Base-by-base conservation (phyloP, 305 asterid species). In the Solanum chacoense region DNA sequence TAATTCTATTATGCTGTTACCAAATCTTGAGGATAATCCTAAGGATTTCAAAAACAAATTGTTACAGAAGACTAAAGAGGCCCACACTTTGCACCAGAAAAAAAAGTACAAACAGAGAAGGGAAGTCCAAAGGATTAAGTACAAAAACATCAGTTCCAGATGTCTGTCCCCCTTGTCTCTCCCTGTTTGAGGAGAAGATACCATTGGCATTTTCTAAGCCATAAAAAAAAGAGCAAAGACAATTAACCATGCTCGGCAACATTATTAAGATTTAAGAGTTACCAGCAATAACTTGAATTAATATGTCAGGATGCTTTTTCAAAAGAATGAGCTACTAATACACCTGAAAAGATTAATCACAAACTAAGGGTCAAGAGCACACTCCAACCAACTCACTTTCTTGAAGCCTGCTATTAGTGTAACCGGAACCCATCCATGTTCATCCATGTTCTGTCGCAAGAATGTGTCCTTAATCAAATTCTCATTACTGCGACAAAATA, bases 381-480 rank as follows among this genome's bases (percentile, higher is more conserved):
- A 55, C 20, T 87, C 74, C 37, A 87, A 36, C 67, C 87, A 84
- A 90, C 98, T 93, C 88, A 96, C 98, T 91, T 92, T 95, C 67
- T 94, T 94, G 93, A 96, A 96, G 85, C 93, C 93, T 32, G 98
- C 97, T 89, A 96, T 93, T 86, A 94, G 88, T 63, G 90, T 92
- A 86, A 94, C 91, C 8, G 96, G 88, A 88, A 96, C 99, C 98
- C 99, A 96, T 38, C 99, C 99, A 78, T 94, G 96, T 3, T 63
- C 92, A 91, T 96, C 97, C 98, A 96, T 96, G 85, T 94, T 94
- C 85, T 92, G 89, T 85, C 97, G 95, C 93, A 96, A 92, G 92
- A 34, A 94, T 18, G 90, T 91, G 83, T 96, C 99, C 86, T 92
- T 93, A 71, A 93, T 93, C 90, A 96, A 92, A 80, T 96, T 96